Base-by-base conservation (phyloP, 305 asterid species). In the Withania somnifera region DNA sequence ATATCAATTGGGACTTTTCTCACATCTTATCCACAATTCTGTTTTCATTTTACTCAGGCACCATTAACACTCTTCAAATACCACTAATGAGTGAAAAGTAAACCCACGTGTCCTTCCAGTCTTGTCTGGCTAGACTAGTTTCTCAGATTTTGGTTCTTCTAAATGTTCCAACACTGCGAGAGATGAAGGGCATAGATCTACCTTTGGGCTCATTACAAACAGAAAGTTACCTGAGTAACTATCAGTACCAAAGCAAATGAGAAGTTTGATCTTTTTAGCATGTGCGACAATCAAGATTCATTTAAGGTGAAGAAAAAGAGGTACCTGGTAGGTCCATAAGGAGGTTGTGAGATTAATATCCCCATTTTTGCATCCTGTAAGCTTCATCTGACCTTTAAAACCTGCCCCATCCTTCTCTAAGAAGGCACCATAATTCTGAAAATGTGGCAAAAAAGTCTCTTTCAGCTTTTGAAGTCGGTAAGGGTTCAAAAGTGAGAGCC, bases 351-450 rank as follows among this genome's bases (percentile, higher is more conserved):
- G 90, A 87, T 90, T 85, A 82, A 91, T 83, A 83, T 90, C 97
- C 67, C 97, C 98, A 79, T 86, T 90, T 89, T 75, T 87, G 78
- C 78, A 88, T 77, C 96, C 97, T 82, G 87, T 85, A 81, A 95
- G 87, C 86, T 88, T 91, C 82, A 95, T 81, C 82, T 88, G 89
- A 85, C 99, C 99, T 89, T 87, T 90, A 89, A 94, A 89, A 54
- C 97, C 99, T 75, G 96, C 98, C 63, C 99, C 98, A 64, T 95
- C 99, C 89, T 92, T 94, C 92, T 95, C 99, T 52, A 92, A 90
- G 88, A 89, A 89, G 80, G 98, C 98, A 63, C 99, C 99, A 87
- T 95, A 93, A 76, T 95, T 95, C 99, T 95, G 93, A 81, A 79
- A 81, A 80, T 83, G 84, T 51, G 68, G 67, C 47, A 78, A 67